Conservation (phyloP, 139 green algal genomes). For the Trebouxia sp. region DNA sequence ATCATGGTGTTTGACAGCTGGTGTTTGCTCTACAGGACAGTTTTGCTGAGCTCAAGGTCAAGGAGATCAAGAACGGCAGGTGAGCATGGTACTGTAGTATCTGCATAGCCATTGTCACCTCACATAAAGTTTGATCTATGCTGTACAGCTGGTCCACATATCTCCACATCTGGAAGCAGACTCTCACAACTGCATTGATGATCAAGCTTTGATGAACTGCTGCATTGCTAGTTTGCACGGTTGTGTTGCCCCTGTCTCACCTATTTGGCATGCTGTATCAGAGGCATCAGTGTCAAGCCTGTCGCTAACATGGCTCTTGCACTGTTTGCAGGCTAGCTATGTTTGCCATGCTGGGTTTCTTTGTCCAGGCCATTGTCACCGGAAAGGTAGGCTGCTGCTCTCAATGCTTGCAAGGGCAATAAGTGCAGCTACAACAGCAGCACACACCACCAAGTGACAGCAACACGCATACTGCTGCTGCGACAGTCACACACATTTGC, state of each 20-base stretch:
- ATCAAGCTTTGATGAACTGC: too few relatives aligned
- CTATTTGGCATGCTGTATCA: too few relatives aligned
- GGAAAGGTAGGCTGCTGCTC: slow-evolving; percentile 54
- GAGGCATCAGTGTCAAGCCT: background rate
- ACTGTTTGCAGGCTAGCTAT: slow-evolving; percentile 85
- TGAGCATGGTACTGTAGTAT: background rate
- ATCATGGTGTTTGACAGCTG: background rate
- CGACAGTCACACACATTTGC: too few relatives aligned
- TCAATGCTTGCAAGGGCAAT: background rate
- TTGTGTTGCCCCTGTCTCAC: too few relatives aligned
- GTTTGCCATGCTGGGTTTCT: slow-evolving; percentile 92
- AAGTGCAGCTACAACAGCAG: background rate
- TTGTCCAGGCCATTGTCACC: slow-evolving; percentile 82
- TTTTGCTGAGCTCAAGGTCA: slow-evolving; percentile 77
- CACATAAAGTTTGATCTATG: too few relatives aligned
- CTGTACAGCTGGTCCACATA: too few relatives aligned
- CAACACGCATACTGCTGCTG: background rate
- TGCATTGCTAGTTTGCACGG: too few relatives aligned
- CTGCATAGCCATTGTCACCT: background rate
- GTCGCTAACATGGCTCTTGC: background rate
- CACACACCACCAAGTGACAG: background rate
- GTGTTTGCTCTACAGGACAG: slow-evolving; percentile 37
- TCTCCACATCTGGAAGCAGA: too few relatives aligned
- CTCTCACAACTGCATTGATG: too few relatives aligned
- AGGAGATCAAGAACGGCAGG: slow-evolving; percentile 92